These are phyloP conservation scores for Candida mattraensis DNA, from an alignment of 805 yeast species.

Conservation along the genomic window DNA sequence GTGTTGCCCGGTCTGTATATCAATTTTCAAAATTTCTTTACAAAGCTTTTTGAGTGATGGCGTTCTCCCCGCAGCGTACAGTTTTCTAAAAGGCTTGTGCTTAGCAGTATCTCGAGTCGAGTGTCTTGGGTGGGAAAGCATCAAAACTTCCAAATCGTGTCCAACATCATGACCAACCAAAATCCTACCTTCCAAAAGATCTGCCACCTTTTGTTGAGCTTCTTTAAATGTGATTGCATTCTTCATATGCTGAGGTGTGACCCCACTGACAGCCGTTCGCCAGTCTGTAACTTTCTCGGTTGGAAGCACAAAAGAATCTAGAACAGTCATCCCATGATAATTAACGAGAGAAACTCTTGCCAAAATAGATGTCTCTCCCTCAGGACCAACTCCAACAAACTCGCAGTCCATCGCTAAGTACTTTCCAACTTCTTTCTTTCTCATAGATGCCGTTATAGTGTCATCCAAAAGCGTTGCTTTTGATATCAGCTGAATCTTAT, in stretches of 20 bases:
- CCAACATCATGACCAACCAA: constrained; percentile 85
- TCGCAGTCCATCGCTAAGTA: constrained; percentile 89
- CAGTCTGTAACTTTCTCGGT: constrained; percentile 77
- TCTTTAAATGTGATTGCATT: constrained; percentile 64
- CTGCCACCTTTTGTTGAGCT: constrained; percentile 59
- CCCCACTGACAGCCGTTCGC: constrained; percentile 93
- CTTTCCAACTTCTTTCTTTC: constrained; percentile 56
- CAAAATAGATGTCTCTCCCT: constrained; percentile 66
- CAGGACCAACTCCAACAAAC: constrained; percentile 86
- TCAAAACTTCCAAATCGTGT: constrained; percentile 71
- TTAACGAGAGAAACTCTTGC: constrained; percentile 90
- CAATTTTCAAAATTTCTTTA: constrained; percentile 51
- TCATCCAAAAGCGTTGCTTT: constrained; percentile 7
- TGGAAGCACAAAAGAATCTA: constrained; percentile 78
- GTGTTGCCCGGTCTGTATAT: constrained; percentile 74
- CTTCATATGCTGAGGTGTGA: constrained; percentile 66
- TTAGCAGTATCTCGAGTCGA: constrained; percentile 73
- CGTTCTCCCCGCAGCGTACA: constrained; percentile 61
- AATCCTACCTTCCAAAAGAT: constrained; percentile 52
- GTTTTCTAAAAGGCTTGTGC: constrained; percentile 55
- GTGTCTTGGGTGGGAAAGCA: constrained; percentile 63
- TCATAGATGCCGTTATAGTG: constrained; percentile 5
- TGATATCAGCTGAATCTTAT: neutral
- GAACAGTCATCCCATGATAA: constrained; percentile 67
- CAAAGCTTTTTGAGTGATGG: constrained; percentile 72